Evolutionary conservation across 305 asterid species (phyloP), one percentile per base, ranked within the genome.

Genomic region (Rubia balearica): DNA sequence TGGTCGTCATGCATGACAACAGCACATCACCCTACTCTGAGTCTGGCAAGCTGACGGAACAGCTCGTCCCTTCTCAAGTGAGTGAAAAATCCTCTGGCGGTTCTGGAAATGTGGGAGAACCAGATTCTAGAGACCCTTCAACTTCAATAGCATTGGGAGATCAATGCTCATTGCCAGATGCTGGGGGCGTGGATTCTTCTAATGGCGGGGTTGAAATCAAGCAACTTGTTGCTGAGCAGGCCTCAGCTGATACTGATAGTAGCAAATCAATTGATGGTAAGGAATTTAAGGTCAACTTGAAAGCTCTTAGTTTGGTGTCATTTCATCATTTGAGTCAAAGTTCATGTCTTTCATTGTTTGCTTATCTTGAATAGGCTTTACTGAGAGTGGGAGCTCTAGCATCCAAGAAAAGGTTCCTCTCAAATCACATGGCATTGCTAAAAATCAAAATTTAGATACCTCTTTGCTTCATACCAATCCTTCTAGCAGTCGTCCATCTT

Each of bases 401-500:
- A 55, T 72, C 75, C 88, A 79, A 72, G 86, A 76, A 67, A 86
- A 83, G 81, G 69, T 77, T 76, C 75, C 81, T 12, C 77, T 77
- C 76, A 82, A 83, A 71, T 60, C 71, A 71, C 83, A 81, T 71
- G 86, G 76, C 67, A 77, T 67, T 69, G 96, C 85, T 74, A 87
- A 87, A 83, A 83, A 80, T 83, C 84, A 82, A 71, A 87, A 61
- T 64, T 68, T 68, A 61, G 96, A 88, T 76, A 45, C 85, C 75
- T 74, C 95, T 67, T 85, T 88, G 71, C 70, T 77, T 75, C 83
- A 77, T 69, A 78, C 79, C 60, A 73, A 89, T 73, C 75, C 91
- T 81, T 74, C 83, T 72, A 79, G 83, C 62, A 71, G 81, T 78
- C 79, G 93, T 84, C 95, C 97, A 49, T 81, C 96, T 13, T 92